These are phyloP conservation scores for Nigrospora osmanthi DNA, from an alignment of 2,329 filamentous ascomycete genomes.

Conservation along the genomic window DNA sequence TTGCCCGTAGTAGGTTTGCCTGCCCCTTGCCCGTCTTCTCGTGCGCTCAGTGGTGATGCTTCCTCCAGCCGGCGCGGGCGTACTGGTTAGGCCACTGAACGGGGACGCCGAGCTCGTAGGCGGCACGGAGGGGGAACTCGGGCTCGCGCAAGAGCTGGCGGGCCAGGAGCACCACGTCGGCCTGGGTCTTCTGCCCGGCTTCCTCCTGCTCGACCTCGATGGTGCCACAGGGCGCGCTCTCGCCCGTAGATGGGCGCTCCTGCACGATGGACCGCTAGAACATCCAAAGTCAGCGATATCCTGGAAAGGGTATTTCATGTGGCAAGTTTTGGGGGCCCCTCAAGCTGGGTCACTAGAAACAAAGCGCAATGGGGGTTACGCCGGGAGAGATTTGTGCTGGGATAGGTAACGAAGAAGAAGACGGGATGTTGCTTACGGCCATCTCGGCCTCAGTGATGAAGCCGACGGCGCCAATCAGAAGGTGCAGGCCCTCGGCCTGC, in stretches of 20 bases:
- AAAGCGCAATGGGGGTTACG: no score
- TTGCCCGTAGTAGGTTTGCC: no score
- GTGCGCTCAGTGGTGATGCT: conserved; percentile 9
- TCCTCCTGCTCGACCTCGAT: conserved; percentile 30
- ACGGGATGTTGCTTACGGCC: no score
- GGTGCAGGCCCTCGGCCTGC: conserved; percentile 31
- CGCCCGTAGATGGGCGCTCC: conserved; percentile 33
- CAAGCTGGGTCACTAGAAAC: no score
- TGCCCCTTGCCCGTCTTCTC: no score
- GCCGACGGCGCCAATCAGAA: conserved; percentile 70
- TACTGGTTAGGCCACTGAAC: conserved; percentile 69
- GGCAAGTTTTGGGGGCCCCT: no score
- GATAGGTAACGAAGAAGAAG: no score
- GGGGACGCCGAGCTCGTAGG: conserved; percentile 62
- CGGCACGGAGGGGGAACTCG: conserved; percentile 65
- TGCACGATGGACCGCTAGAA: conserved; percentile 49
- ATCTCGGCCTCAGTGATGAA: conserved; percentile 61
- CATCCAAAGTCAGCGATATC: no score
- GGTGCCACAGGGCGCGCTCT: conserved; percentile 22
- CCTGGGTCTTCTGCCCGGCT: conserved; percentile 31
- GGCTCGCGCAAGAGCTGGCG: conserved; percentile 78
- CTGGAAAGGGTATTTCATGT: no score
- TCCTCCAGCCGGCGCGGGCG: conserved; percentile 24
- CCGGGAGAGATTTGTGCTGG: no score
- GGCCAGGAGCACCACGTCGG: conserved; percentile 67